These are phyloP conservation scores for Metschnikowia lachancei DNA, from an alignment of 805 yeast species.

Conservation along the genomic window DNA sequence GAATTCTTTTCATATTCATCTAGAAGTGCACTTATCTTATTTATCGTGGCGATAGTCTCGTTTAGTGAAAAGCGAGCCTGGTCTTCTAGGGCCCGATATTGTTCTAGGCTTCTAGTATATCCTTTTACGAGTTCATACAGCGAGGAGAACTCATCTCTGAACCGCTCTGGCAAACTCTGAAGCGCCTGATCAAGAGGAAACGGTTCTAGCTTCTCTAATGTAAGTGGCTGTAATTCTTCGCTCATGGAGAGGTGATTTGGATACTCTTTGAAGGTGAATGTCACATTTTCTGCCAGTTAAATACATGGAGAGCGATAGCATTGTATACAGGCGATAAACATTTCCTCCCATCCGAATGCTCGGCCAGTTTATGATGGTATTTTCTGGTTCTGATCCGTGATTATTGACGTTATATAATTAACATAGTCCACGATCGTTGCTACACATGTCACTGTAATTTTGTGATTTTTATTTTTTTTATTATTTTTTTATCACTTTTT, in stretches of 20 bases:
- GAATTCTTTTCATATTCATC: slow-evolving; percentile 20
- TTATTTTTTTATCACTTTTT: background rate
- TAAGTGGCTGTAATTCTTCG: slow-evolving; percentile 1
- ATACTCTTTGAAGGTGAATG: too few relatives aligned
- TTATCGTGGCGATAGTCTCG: slow-evolving; percentile 20
- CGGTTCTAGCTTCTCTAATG: slow-evolving; percentile 12
- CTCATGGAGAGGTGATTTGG: background rate
- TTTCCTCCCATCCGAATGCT: too few relatives aligned
- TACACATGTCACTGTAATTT: too few relatives aligned
- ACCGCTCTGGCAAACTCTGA: slow-evolving; percentile 28
- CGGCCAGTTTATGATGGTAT: too few relatives aligned
- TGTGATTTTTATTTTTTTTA: too few relatives aligned
- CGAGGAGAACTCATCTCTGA: slow-evolving; percentile 26
- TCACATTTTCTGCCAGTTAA: too few relatives aligned
- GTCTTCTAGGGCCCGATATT: slow-evolving; percentile 24
- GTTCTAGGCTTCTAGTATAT: slow-evolving; percentile 24
- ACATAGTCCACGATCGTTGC: too few relatives aligned
- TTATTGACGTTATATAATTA: too few relatives aligned
- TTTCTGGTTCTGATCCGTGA: too few relatives aligned
- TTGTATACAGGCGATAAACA: too few relatives aligned
- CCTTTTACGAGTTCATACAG: slow-evolving; percentile 30
- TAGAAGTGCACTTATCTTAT: slow-evolving; percentile 21
- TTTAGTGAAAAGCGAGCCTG: slow-evolving; percentile 20
- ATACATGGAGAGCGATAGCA: too few relatives aligned
- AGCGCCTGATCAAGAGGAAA: slow-evolving; percentile 32